Conservation (phyloP, 2,329 filamentous ascomycete species). For the Aspergillus awamori region DNA sequence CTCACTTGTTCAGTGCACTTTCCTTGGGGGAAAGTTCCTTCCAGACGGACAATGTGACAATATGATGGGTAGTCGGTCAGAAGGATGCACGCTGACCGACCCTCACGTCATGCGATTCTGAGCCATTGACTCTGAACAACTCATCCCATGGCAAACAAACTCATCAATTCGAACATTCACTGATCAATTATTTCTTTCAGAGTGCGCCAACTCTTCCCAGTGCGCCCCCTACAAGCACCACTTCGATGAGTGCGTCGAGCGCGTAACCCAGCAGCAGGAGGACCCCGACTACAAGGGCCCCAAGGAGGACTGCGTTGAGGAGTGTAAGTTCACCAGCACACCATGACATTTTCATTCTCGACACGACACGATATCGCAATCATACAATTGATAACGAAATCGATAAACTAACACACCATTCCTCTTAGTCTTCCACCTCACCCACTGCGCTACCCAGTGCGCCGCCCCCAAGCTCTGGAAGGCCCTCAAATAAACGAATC, state of each 20-base stretch:
- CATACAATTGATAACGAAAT: neutral
- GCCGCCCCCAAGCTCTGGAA: conserved; percentile 96
- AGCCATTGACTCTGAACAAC: neutral
- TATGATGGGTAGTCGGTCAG: neutral
- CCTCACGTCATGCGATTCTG: neutral
- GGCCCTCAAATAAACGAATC: conserved; percentile 75
- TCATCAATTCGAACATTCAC: neutral
- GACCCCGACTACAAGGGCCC: conserved; percentile 71
- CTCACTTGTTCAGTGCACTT: too few relatives aligned
- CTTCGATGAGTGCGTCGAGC: conserved; percentile 96
- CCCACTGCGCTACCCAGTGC: conserved; percentile 90
- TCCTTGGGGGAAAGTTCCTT: too few relatives aligned
- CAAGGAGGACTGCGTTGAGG: conserved; percentile 96
- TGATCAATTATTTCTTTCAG: conserved; percentile 53
- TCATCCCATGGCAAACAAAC: neutral
- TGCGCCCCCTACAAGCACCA: conserved; percentile 94
- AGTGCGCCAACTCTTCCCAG: conserved; percentile 83
- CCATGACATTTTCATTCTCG: neutral
- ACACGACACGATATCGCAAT: neutral
- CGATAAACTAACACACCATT: conserved; percentile 19
- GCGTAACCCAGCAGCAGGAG: conserved; percentile 71
- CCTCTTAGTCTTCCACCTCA: conserved; percentile 91
- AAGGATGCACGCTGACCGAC: neutral
- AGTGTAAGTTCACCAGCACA: conserved; percentile 71
- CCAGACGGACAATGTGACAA: too few relatives aligned